Percentiles rank a stretch among this genome's conserved stretches.
phyloP scores from a whole-genome alignment of 2,329 filamentous ascomycete genomes.

The Neurospora sp. region DNA sequence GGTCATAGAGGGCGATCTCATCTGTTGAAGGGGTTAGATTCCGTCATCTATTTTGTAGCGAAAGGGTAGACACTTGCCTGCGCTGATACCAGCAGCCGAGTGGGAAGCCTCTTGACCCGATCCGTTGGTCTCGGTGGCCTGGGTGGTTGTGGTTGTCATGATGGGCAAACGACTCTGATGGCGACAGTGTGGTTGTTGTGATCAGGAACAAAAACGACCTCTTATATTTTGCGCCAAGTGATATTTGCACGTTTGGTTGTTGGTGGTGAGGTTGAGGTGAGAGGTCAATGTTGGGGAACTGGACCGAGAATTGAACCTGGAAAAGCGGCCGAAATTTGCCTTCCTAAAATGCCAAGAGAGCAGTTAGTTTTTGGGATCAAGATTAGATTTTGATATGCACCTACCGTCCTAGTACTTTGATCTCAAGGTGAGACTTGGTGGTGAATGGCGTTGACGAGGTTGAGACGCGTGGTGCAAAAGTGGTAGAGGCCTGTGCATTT shows the following conservation, averaged over 20 bases:
- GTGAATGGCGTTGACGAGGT: background rate
- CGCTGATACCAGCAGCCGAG: slow-evolving; percentile 18
- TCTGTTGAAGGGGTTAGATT: slow-evolving; percentile 39
- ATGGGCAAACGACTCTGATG: background rate
- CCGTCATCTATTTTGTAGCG: background rate
- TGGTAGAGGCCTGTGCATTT: background rate
- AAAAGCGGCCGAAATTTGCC: background rate
- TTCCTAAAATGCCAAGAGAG: background rate
- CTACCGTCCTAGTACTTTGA: background rate
- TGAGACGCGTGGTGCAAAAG: slow-evolving; percentile 1
- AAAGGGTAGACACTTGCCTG: slow-evolving; percentile 16
- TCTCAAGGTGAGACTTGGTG: background rate
- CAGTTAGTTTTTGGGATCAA: background rate
- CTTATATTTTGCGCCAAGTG: background rate
- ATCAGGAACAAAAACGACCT: background rate
- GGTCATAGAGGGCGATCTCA: slow-evolving; percentile 94
- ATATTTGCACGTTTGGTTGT: background rate
- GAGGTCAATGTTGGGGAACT: background rate
- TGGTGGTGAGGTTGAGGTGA: background rate
- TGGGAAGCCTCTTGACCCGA: slow-evolving; percentile 9
- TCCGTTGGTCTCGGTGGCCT: slow-evolving; percentile 8
- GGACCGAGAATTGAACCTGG: background rate
- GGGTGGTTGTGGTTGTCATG: background rate
- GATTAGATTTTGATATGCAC: background rate
- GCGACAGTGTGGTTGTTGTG: background rate